Evolutionary conservation across 129 eudicot species (phyloP).

Genomic region (Dittrichia graveolens): DNA sequence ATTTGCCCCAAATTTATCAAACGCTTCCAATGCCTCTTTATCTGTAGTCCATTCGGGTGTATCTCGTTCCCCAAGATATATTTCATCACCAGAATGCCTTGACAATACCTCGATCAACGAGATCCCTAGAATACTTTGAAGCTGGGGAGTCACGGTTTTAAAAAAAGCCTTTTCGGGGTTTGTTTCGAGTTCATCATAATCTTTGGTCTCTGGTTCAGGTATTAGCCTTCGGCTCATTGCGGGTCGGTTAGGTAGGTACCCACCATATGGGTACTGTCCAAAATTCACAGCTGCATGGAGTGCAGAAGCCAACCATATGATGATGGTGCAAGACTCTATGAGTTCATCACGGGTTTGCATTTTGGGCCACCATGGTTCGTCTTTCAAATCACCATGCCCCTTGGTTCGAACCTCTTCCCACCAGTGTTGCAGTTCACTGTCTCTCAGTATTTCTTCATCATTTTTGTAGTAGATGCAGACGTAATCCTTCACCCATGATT

Average conservation of each 20-base stretch:
- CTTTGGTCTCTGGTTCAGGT: conserved; percentile 55
- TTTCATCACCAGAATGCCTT: conserved; percentile 74
- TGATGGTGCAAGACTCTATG: conserved; percentile 61
- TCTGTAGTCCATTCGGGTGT: conserved; percentile 70
- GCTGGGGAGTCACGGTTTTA: conserved; percentile 70
- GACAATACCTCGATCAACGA: conserved; percentile 72
- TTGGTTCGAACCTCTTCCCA: conserved; percentile 67
- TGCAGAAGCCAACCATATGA: conserved; percentile 85
- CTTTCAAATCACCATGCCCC: conserved; percentile 83
- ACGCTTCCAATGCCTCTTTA: conserved; percentile 46
- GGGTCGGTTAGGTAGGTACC: conserved; percentile 77
- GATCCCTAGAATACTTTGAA: conserved; percentile 68
- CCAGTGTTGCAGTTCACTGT: conserved; percentile 64
- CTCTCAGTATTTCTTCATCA: conserved; percentile 44
- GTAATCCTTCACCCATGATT: conserved; percentile 70
- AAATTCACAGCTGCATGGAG: conserved; percentile 88
- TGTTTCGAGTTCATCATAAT: conserved; percentile 53
- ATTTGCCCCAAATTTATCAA: conserved; percentile 50
- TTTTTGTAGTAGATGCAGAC: conserved; percentile 56
- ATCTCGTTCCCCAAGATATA: conserved; percentile 72
- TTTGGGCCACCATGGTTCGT: conserved; percentile 85
- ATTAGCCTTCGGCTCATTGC: conserved; percentile 66
- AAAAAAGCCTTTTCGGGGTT: conserved; percentile 63
- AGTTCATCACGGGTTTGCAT: conserved; percentile 66
- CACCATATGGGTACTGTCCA: conserved; percentile 89